These are phyloP conservation scores for Sporothrix brasiliensis DNA, from an alignment of 2,329 filamentous ascomycete species.

Conservation along the genomic window DNA sequence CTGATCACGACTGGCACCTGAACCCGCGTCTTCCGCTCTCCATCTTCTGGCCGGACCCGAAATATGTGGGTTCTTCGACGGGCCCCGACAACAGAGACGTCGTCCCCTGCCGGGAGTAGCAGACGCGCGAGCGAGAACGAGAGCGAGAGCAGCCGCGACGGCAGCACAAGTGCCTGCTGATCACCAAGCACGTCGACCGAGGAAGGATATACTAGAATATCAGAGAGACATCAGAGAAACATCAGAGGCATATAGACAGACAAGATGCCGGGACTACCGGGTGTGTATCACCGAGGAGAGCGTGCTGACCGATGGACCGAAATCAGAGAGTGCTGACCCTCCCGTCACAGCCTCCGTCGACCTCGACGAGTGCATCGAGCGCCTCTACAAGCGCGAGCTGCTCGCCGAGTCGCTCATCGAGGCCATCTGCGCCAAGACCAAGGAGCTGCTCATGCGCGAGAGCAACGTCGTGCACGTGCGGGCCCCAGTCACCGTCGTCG, in stretches of 20 bases:
- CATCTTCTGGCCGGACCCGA: slow-evolving; percentile 19
- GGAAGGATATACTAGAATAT: too few relatives aligned
- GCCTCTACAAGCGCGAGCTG: slow-evolving; percentile 95
- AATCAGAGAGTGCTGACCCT: neutral
- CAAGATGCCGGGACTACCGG: slow-evolving; percentile 44
- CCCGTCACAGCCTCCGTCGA: slow-evolving; percentile 68
- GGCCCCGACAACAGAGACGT: slow-evolving; percentile 39
- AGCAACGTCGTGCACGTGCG: slow-evolving; percentile 98
- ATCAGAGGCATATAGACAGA: neutral
- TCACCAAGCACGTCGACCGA: neutral
- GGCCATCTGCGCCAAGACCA: slow-evolving; percentile 98
- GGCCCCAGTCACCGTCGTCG: slow-evolving; percentile 94
- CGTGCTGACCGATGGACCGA: neutral
- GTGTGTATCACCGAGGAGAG: slow-evolving; percentile 36
- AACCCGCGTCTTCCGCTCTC: neutral
- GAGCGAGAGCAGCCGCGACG: neutral
- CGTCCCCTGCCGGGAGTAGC: slow-evolving; percentile 39
- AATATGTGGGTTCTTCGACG: slow-evolving; percentile 40
- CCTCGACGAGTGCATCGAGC: slow-evolving; percentile 96
- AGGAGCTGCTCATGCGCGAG: slow-evolving; percentile 98
- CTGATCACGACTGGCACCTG: too few relatives aligned
- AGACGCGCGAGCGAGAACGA: slow-evolving; percentile 22
- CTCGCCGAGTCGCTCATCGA: slow-evolving; percentile 96
- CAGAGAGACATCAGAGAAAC: neutral
- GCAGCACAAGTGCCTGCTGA: neutral